Evolutionary conservation across 768 basidiomycete genomes (phyloP).

Genomic region (Phaffia australis): DNA sequence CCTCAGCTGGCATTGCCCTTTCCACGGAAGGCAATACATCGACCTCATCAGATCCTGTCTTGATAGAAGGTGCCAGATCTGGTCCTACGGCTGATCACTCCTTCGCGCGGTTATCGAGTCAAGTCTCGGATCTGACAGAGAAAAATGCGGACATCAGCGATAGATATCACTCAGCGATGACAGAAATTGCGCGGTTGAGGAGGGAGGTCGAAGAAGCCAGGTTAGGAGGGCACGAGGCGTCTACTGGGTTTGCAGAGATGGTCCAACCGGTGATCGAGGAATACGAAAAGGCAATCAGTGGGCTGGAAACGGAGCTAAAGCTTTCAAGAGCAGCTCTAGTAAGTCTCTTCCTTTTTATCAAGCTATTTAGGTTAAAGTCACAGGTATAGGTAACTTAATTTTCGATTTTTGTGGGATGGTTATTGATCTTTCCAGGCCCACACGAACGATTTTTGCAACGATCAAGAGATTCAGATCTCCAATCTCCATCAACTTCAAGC

Average conservation of each 20-base stretch:
- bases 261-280: constrained; percentile 97
- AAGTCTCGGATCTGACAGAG: constrained; percentile 11
- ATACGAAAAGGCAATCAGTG: constrained; percentile 92
- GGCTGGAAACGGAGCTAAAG: constrained; percentile 85
- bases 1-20: constrained; percentile 23
- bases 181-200: constrained; percentile 19
- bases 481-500: constrained; percentile 50
- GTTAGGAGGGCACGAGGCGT: neutral
- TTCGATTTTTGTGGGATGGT: no score
- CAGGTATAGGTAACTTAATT: neutral
- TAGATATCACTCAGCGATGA: constrained; percentile 4
- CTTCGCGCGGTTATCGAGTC: constrained; percentile 3
- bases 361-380: neutral
- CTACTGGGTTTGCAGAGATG: constrained; percentile 36
- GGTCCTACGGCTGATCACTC: neutral
- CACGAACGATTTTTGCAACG: constrained; percentile 84
- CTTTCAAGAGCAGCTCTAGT: constrained; percentile 70
- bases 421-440: constrained; percentile 42
- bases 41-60: constrained; percentile 25
- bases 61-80: no score
- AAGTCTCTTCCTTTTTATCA: constrained; percentile 18
- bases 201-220: constrained; percentile 22
- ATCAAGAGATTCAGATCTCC: constrained; percentile 64
- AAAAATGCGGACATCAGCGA: constrained; percentile 16
- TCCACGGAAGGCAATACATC: constrained; percentile 25